These are phyloP conservation scores for Trichoderma pleuroti DNA, from an alignment of 2,329 filamentous ascomycete genomes.

Conservation along the genomic window DNA sequence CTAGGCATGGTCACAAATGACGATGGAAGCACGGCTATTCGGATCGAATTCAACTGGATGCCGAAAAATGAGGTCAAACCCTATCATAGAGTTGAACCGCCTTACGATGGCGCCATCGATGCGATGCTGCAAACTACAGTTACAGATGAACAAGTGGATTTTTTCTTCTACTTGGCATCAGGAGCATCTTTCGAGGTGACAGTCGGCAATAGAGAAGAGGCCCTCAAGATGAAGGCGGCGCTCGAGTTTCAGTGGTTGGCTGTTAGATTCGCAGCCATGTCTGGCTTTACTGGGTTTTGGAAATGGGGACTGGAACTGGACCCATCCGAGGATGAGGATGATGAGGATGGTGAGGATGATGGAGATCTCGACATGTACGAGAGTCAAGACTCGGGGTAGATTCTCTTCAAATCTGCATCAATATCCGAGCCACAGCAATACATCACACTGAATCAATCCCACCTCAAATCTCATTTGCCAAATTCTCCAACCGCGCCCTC, in stretches of 20 bases:
- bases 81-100: not conserved
- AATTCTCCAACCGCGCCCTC: slow-evolving; percentile 36
- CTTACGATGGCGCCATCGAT: not conserved
- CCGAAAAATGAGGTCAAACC: not conserved
- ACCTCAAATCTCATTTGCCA: slow-evolving; percentile 22
- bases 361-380: too few species aligned
- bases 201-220: not conserved
- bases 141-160: not conserved
- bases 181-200: not conserved
- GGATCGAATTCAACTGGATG: not conserved
- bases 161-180: too few species aligned
- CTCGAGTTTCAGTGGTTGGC: not conserved
- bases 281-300: not conserved
- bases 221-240: not conserved
- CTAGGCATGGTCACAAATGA: not conserved
- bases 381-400: too few species aligned
- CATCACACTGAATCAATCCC: not conserved
- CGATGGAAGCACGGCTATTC: not conserved
- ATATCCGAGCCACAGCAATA: too few species aligned
- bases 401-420: too few species aligned
- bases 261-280: not conserved
- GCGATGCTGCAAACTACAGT: not conserved
- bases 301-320: not conserved
- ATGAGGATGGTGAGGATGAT: too few species aligned
- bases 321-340: not conserved